Evolutionary conservation across 179 eudicot species (phyloP).

Genomic region (Pouteria campechiana): DNA sequence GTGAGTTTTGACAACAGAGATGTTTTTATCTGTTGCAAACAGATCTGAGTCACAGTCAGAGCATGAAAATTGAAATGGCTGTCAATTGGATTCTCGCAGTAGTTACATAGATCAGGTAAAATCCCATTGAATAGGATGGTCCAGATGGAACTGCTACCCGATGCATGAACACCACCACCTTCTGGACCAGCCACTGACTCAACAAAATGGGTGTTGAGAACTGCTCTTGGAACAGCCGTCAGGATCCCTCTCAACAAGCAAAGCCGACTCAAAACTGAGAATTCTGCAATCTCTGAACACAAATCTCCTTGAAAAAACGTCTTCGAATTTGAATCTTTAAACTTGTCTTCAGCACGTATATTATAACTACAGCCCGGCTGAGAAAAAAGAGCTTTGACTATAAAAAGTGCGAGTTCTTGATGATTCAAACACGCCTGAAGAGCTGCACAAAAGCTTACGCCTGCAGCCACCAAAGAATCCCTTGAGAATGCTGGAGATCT

Average conservation of each 20-base stretch:
- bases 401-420: constrained; percentile 54
- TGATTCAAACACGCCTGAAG: constrained; percentile 64
- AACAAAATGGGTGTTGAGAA: constrained; percentile 44
- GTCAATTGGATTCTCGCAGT: constrained; percentile 85
- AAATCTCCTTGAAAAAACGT: constrained; percentile 51
- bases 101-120: constrained; percentile 78
- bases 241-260: constrained; percentile 91
- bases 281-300: constrained; percentile 30
- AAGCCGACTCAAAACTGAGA: constrained; percentile 62
- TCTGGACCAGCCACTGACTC: constrained; percentile 7
- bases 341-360: constrained; percentile 10
- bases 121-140: constrained; percentile 70
- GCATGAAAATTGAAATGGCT: constrained; percentile 94
- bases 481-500: constrained; percentile 66
- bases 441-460: constrained; percentile 90
- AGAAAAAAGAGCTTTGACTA: constrained; percentile 52
- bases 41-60: constrained; percentile 87
- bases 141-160: constrained; percentile 8
- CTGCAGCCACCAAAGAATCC: constrained; percentile 92
- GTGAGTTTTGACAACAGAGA: constrained; percentile 36
- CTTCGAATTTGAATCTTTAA: constrained; percentile 22
- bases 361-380: constrained; percentile 12
- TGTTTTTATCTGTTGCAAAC: constrained; percentile 95
- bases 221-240: constrained; percentile 71
- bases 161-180: constrained; percentile 11